These are phyloP conservation scores for Tuber indicum DNA, from an alignment of 495 filamentous ascomycete genomes.

Conservation along the genomic window DNA sequence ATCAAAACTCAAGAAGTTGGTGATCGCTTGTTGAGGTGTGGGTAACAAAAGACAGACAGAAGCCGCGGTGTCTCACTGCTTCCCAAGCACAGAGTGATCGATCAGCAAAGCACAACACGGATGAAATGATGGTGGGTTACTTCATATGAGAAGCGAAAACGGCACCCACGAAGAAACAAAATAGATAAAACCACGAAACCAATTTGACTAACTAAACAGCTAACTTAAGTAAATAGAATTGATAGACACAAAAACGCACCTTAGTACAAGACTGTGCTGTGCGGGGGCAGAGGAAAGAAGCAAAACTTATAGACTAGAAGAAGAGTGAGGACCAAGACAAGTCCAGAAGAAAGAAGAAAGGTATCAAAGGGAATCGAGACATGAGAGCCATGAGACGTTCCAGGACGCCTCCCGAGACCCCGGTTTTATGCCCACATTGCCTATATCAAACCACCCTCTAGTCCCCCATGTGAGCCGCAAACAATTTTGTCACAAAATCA, in stretches of 20 bases:
- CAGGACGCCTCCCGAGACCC: not conserved
- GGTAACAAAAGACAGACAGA: not conserved
- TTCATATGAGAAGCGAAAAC: not conserved
- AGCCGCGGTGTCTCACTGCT: not conserved
- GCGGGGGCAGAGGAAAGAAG: not conserved
- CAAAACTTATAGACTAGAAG: not conserved
- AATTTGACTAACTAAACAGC: not conserved
- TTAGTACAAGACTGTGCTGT: not conserved
- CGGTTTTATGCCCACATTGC: not conserved
- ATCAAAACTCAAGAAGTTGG: constrained; percentile 8
- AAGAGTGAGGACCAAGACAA: not conserved
- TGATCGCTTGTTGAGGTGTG: not conserved
- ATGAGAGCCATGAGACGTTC: not conserved
- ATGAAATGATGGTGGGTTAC: not conserved
- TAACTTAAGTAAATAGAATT: not conserved
- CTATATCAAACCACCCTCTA: not conserved
- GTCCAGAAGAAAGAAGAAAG: not conserved
- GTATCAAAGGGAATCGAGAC: not conserved
- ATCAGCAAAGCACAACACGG: not conserved
- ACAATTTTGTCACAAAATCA: not conserved
- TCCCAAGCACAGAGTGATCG: not conserved
- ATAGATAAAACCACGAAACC: not conserved
- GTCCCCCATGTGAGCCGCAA: not conserved
- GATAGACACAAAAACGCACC: constrained; percentile 2
- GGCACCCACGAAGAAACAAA: not conserved